These are phyloP conservation scores for Acanthamoeba rhysodes DNA, from an alignment of 208 protist species.

Conservation along the genomic window DNA sequence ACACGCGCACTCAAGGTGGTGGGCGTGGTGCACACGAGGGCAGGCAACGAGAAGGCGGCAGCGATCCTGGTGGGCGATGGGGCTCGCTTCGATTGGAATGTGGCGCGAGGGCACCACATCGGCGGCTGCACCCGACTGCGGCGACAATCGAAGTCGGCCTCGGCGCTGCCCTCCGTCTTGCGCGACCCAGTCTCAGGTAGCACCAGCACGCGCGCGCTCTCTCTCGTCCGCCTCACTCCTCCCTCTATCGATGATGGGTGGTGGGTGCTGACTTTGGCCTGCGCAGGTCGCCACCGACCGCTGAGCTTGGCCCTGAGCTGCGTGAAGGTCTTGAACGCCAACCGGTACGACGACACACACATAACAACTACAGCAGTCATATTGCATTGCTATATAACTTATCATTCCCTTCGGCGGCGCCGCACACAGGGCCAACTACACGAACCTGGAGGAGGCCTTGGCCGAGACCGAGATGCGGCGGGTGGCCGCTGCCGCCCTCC, in stretches of 20 bases:
- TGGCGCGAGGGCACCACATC: neutral
- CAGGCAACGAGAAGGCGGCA: neutral
- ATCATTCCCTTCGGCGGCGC: neutral
- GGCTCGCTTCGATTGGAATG: neutral
- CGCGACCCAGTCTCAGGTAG: neutral
- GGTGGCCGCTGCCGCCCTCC: neutral
- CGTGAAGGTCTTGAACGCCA: neutral
- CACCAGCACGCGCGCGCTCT: too few relatives aligned
- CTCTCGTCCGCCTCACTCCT: too few relatives aligned
- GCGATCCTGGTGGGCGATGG: neutral
- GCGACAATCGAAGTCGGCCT: neutral
- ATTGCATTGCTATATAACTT: neutral
- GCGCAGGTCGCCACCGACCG: neutral
- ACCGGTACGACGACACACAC: neutral
- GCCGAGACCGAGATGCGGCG: neutral
- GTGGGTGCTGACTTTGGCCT: neutral
- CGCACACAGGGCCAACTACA: neutral
- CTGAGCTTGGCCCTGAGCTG: neutral
- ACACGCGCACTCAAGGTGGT: too few relatives aligned
- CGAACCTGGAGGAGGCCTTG: neutral
- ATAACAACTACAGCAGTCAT: too few relatives aligned
- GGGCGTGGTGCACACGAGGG: neutral
- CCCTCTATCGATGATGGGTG: too few relatives aligned
- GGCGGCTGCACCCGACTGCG: neutral
- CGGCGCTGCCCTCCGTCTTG: neutral